Evolutionary conservation across 1,284 basidiomycete genomes (phyloP).

Genomic region (Ustilago crameri): DNA sequence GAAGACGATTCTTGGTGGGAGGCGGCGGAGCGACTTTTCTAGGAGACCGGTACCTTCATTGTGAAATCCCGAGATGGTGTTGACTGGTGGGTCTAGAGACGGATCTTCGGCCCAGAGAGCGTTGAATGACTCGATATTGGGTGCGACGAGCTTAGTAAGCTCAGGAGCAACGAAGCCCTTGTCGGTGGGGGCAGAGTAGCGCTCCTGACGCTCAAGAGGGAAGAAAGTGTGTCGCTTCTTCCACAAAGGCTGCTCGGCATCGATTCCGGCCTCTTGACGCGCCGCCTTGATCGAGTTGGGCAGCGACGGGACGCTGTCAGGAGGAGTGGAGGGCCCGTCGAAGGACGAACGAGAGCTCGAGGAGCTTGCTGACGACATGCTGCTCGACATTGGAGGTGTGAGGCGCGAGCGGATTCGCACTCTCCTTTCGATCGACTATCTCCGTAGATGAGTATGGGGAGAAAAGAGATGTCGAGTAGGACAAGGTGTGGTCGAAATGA

Average conservation of each 20-base stretch:
- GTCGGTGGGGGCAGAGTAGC: conserved; percentile 81
- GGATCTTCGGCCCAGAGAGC: conserved; percentile 73
- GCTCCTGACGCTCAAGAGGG: conserved; percentile 83
- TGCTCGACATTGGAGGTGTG: conserved; percentile 27
- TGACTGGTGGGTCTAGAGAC: conserved; percentile 50
- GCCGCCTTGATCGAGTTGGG: conserved; percentile 46
- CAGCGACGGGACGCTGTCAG: conserved; percentile 30
- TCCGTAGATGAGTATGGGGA: neutral
- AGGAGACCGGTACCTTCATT: conserved; percentile 81
- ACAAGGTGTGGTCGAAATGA: neutral
- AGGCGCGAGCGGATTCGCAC: neutral
- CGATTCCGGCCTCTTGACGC: conserved; percentile 33
- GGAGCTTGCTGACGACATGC: conserved; percentile 48
- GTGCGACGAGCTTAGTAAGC: conserved; percentile 90
- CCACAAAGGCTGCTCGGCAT: conserved; percentile 41
- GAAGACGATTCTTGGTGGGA: conserved; percentile 90
- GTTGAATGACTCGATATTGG: conserved; percentile 97
- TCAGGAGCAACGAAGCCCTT: conserved; percentile 80
- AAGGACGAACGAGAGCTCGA: conserved; percentile 48
- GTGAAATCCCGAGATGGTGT: conserved; percentile 76
- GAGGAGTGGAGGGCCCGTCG: conserved; percentile 48
- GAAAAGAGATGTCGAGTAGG: neutral
- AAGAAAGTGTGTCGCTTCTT: conserved; percentile 74
- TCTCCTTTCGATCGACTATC: no score
- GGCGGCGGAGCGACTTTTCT: conserved; percentile 82